Evolutionary conservation across 352 stramenopile genomes (phyloP), one percentile per base, ranked within the genome.

Genomic region (Pythium sp.): DNA sequence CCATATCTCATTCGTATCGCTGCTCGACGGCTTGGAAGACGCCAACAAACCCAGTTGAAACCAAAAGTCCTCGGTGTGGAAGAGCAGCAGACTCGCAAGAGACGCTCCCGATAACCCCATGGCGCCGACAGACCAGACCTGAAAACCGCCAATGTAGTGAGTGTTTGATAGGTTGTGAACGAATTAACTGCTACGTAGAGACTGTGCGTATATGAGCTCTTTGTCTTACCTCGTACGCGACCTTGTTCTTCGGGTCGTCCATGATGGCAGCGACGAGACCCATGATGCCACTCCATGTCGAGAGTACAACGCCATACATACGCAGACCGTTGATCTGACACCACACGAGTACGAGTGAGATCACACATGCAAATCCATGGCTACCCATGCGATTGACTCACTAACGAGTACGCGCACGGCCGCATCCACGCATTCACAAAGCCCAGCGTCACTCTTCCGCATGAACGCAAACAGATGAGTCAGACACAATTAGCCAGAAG

Each of bases 81-180:
- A 79, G 5, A 90, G 67, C 56, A 86, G 54, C 12, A 91, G 59
- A 22, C 70, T 65, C 1, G 75, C 78, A 26, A 80, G 58, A 1
- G 77, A 75, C 32, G 80, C 64, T 3, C 73, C 59, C 1, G 77
- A 79, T 22, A 91, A 71, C 1, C 72, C 78, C 60, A 90, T 82
- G n/a, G 67, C 70, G 6, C 81, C 83, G 2, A 92, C 62, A 3
- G 75, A 87, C 83, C 83, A 92, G 20, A 75, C 67, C 81, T 90
- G 59, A 22, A 1, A 41, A 18, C 3, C 8, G 58, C 30, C 18
- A 46, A 5, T 41, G 69, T 59, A 38, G 53, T 22, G 6, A 58
- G 41, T 22, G 41, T 49, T 49, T 49, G 2, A 5, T 6, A 49
- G 41, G 6, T 22, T 49, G 41, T 22, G 15, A 49, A 20, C 4